phyloP scores from a whole-genome alignment of 2,329 filamentous ascomycete species.

The Stachybotrys elegans region DNA sequence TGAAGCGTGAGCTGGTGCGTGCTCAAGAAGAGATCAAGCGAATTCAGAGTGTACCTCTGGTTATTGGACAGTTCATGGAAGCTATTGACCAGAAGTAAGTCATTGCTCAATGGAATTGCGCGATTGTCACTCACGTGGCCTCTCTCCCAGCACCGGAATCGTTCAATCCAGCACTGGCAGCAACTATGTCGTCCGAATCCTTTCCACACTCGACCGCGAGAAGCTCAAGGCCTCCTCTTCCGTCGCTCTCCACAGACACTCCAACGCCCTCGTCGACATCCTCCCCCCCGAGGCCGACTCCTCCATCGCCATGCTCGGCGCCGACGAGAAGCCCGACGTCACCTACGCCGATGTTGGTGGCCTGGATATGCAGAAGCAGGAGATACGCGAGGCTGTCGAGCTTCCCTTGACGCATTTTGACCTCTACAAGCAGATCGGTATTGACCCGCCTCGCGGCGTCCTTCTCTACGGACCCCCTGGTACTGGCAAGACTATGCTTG shows the following conservation, averaged over 20 bases:
- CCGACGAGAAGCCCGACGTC: constrained; percentile 96
- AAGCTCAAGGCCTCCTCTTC: constrained; percentile 97
- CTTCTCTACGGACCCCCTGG: constrained; percentile 93
- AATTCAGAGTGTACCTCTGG: constrained; percentile 95
- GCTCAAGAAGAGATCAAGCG: constrained; percentile 99
- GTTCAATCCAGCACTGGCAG: constrained; percentile 97
- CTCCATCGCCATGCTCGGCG: constrained; percentile 95
- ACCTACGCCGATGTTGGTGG: constrained; percentile 98
- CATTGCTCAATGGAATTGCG: too few relatives aligned
- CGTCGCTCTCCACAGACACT: constrained; percentile 95
- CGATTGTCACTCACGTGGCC: too few relatives aligned
- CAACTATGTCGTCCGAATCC: constrained; percentile 97
- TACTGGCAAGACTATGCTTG: constrained; percentile 94
- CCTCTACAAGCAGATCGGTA: constrained; percentile 98
- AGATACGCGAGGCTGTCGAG: constrained; percentile 96
- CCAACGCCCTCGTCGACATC: constrained; percentile 96
- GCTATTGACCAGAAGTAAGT: constrained; percentile 96
- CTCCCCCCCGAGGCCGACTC: constrained; percentile 98
- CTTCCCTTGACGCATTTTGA: constrained; percentile 96
- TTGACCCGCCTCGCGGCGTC: constrained; percentile 94
- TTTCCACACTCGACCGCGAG: constrained; percentile 97
- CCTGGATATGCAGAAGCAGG: constrained; percentile 99
- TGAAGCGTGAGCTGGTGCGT: constrained; percentile 94
- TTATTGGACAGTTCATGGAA: constrained; percentile 99
- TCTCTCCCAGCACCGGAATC: constrained; percentile 75